These are phyloP conservation scores for Trichomonas gallinae DNA, from an alignment of 208 protist species.

Conservation along the genomic window DNA sequence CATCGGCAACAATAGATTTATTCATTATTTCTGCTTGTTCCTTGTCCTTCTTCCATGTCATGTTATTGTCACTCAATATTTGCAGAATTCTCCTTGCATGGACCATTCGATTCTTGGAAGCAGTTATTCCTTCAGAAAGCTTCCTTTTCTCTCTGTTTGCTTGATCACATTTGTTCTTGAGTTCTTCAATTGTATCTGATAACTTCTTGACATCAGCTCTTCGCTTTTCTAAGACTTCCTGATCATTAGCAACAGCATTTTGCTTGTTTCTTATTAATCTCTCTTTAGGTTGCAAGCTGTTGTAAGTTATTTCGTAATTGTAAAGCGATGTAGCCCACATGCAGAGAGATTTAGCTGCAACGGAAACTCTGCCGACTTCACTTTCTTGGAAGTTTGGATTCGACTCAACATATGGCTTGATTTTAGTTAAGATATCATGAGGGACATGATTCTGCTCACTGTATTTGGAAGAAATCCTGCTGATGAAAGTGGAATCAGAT, in stretches of 20 bases:
- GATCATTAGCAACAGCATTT: conserved; percentile 60
- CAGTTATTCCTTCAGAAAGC: neutral
- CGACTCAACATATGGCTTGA: neutral
- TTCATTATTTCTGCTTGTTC: conserved; percentile 37
- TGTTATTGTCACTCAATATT: conserved; percentile 32
- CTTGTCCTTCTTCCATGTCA: neutral
- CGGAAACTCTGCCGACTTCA: conserved; percentile 66
- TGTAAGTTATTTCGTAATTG: conserved; percentile 47
- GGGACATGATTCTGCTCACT: conserved; percentile 54
- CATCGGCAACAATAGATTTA: conserved; percentile 62
- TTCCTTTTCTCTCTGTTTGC: neutral
- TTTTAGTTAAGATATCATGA: neutral
- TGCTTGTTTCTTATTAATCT: conserved; percentile 64
- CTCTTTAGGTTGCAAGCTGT: conserved; percentile 78
- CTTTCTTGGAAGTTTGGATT: conserved; percentile 74
- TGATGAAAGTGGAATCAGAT: conserved; percentile 73
- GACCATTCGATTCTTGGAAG: conserved; percentile 42
- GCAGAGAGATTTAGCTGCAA: conserved; percentile 78
- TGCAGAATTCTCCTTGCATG: conserved; percentile 75
- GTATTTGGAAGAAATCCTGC: conserved; percentile 65
- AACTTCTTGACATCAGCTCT: conserved; percentile 64
- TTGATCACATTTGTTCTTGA: conserved; percentile 32
- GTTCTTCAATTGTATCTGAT: conserved; percentile 47
- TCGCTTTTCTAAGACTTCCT: conserved; percentile 63
- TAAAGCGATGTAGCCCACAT: conserved; percentile 75